phyloP scores from a whole-genome alignment of 768 basidiomycete genomes.

The Russula foetens region DNA sequence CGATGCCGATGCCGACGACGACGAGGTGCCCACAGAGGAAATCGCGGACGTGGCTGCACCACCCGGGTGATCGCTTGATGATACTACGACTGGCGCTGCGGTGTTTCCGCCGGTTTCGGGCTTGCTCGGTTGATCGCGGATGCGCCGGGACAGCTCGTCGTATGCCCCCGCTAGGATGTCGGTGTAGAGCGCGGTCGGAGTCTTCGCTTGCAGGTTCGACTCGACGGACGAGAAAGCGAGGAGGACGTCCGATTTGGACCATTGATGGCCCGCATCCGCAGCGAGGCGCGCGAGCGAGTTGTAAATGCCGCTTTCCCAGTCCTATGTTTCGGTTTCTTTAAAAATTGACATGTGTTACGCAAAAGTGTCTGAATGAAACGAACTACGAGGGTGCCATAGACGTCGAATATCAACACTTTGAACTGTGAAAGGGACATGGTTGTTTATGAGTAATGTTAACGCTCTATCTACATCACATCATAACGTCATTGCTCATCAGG shows the following conservation, averaged over 20 bases:
- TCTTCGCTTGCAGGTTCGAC: slow-evolving; percentile 45
- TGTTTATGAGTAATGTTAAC: not conserved
- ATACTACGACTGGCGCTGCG: not conserved
- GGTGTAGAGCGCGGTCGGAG: slow-evolving; percentile 52
- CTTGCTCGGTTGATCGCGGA: not conserved
- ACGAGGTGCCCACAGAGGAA: not conserved
- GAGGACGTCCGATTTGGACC: slow-evolving; percentile 47
- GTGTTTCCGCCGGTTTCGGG: not conserved
- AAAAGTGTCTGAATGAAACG: not conserved
- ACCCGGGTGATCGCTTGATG: not conserved
- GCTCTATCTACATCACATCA: not conserved
- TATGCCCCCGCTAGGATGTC: slow-evolving; percentile 43
- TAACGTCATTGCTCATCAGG: not conserved
- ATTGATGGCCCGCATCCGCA: slow-evolving; percentile 29
- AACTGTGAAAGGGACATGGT: slow-evolving; percentile 23
- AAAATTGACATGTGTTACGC: not conserved
- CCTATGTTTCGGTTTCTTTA: slow-evolving; percentile 21
- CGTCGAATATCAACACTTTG: slow-evolving; percentile 60
- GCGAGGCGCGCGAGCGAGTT: slow-evolving; percentile 46
- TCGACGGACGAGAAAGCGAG: slow-evolving; percentile 46
- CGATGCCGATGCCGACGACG: not conserved
- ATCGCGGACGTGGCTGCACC: not conserved
- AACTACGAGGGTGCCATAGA: slow-evolving; percentile 67
- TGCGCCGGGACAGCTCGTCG: slow-evolving; percentile 29
- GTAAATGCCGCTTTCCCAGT: slow-evolving; percentile 70